A percentile compares a stretch with the other conserved stretches of the same genome.
Evolutionary conservation across 768 basidiomycete genomes (phyloP).

Genomic region (Cyathus striatus): DNA sequence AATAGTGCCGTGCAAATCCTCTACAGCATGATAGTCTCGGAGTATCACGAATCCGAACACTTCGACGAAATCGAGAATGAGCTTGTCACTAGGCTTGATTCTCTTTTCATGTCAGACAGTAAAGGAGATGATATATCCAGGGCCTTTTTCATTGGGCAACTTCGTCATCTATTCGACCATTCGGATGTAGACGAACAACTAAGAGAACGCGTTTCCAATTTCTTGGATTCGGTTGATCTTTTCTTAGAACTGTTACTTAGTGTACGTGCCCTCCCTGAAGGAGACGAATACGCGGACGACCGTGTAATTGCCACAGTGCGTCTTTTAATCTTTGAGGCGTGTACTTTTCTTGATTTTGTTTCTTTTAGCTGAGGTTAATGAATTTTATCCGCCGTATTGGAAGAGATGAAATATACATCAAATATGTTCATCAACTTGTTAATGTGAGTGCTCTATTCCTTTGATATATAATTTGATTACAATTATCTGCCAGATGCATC

Average conservation of each 20-base stretch:
- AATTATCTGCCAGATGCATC: slow-evolving; percentile 61
- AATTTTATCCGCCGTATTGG: slow-evolving; percentile 92
- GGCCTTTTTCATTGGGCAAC: slow-evolving; percentile 88
- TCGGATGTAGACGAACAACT: slow-evolving; percentile 77
- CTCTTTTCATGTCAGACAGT: slow-evolving; percentile 88
- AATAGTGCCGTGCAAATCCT: slow-evolving; percentile 89
- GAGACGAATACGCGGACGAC: slow-evolving; percentile 93
- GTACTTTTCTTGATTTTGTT: slow-evolving; percentile 1
- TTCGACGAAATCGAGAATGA: slow-evolving; percentile 92
- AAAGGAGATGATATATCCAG: slow-evolving; percentile 89
- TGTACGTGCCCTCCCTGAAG: slow-evolving; percentile 84
- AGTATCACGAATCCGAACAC: slow-evolving; percentile 78
- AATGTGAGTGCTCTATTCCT: slow-evolving; percentile 49
- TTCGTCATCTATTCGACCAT: slow-evolving; percentile 85
- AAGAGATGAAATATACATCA: slow-evolving; percentile 90
- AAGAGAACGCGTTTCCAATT: slow-evolving; percentile 69
- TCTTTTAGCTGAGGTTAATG: slow-evolving; percentile 72
- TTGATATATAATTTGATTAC: slow-evolving; percentile 9
- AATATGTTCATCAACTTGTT: slow-evolving; percentile 93
- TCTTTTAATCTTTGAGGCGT: no score
- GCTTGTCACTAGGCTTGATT: slow-evolving; percentile 85
- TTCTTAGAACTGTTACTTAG: slow-evolving; percentile 90
- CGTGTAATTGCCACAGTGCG: slow-evolving; percentile 85
- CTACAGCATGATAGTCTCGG: slow-evolving; percentile 92
- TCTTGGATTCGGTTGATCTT: slow-evolving; percentile 85